Base-by-base conservation (phyloP, 164 flowering plant species). In the Berberis thunbergii region DNA sequence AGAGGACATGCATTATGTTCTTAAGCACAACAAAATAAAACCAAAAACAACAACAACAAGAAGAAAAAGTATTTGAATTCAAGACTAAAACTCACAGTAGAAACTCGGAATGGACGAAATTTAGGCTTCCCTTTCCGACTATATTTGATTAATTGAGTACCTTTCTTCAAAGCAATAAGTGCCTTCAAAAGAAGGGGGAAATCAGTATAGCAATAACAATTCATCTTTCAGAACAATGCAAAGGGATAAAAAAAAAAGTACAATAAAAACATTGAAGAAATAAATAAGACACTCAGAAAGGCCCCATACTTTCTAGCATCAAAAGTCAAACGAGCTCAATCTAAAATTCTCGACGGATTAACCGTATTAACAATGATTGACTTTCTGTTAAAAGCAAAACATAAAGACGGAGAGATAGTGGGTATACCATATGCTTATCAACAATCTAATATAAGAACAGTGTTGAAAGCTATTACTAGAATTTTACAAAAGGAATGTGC, bases 41-140 rank as follows among this genome's bases (percentile, higher is more conserved):
- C 12, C 7, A 5, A 3, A 1, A 3, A 9, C 50, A 49, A 45
- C 2, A 57, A 55, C 43, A 57, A 46, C 4, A 4, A 57, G 12
- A 3, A 8, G 6, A 10, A 4, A 48, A 48, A 48, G 10, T 1
- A 48, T 48, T 4, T 11, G 10, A 52, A 12, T 52, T 2, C 54
- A 52, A 52, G 8, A 52, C 1, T 7, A 52, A 52, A 52, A 74
- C 85, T 85, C 71, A 89, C 98, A 61, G 85, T 48, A 73, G 98
- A 89, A 64, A 88, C 64, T 80, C 96, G 81, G 80, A 92, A 92
- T 13, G 86, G 78, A 62, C 91, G 77, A 71, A 89, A 75, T 73
- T 89, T 92, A 13, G 98, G 98, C 79, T 86, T 92, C 67, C 96
- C 96, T 79, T 92, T 81, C 67, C 98, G 78, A 70, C 96, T 81